Evolutionary conservation across 345 rosid species (phyloP).

Genomic region (Leavenworthia alabamica): DNA sequence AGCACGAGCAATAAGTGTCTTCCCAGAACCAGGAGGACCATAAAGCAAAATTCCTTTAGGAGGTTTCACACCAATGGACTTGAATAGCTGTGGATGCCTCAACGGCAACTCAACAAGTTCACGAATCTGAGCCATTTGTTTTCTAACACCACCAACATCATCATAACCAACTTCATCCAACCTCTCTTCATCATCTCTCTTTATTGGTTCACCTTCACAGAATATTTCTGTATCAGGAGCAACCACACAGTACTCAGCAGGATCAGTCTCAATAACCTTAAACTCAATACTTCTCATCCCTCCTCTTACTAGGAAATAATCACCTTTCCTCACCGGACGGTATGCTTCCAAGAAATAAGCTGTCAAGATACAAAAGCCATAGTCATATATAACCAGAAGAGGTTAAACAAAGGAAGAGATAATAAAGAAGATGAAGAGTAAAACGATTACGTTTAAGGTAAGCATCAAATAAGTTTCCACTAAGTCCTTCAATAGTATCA

Average conservation of each 20-base stretch:
- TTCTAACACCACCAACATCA: slow-evolving; percentile 74
- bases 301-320: slow-evolving; percentile 59
- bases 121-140: slow-evolving; percentile 71
- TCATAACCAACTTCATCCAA: slow-evolving; percentile 67
- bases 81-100: slow-evolving; percentile 68
- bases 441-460: slow-evolving; percentile 52
- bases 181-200: slow-evolving; percentile 68
- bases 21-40: slow-evolving; percentile 55
- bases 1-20: slow-evolving; percentile 61
- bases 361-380: slow-evolving; percentile 16
- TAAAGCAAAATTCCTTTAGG: slow-evolving; percentile 67
- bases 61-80: slow-evolving; percentile 66
- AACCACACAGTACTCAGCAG: slow-evolving; percentile 61
- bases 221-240: slow-evolving; percentile 68
- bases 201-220: slow-evolving; percentile 65
- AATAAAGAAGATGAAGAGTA: background rate
- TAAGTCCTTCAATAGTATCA: slow-evolving; percentile 63
- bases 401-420: background rate
- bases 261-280: slow-evolving; percentile 40
- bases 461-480: slow-evolving; percentile 56
- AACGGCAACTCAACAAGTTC: slow-evolving; percentile 66
- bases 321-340: slow-evolving; percentile 62
- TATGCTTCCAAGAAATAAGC: slow-evolving; percentile 69
- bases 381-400: background rate
- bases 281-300: slow-evolving; percentile 75